Conservation (phyloP, 2,329 filamentous ascomycete genomes). For the Colletotrichum incanum region DNA sequence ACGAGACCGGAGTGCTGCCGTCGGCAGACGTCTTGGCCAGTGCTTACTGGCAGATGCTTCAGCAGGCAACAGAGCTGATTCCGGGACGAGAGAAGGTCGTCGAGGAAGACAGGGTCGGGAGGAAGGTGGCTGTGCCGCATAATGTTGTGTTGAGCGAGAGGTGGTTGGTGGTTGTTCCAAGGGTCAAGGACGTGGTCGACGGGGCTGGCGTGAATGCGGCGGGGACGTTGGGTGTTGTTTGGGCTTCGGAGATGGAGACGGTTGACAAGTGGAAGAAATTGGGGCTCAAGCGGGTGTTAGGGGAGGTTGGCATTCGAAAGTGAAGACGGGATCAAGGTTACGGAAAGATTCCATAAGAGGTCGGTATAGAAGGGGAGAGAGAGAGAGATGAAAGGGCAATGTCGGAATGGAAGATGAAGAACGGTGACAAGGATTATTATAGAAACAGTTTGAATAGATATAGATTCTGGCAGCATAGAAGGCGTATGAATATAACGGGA, state of each 20-base stretch:
- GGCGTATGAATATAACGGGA: background rate
- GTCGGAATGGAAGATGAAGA: background rate
- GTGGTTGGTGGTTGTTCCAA: slow-evolving; percentile 64
- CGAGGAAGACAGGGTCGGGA: slow-evolving; percentile 11
- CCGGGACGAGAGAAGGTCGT: slow-evolving; percentile 23
- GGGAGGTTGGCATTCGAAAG: slow-evolving; percentile 53
- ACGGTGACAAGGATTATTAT: background rate
- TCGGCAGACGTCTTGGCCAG: slow-evolving; percentile 37
- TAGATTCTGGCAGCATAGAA: background rate
- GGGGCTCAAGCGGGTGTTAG: slow-evolving; percentile 55
- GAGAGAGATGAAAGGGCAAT: background rate
- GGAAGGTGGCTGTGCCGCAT: slow-evolving; percentile 54
- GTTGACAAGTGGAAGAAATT: slow-evolving; percentile 54
- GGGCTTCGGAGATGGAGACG: slow-evolving; percentile 47
- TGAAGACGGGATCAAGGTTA: background rate
- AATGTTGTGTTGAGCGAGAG: slow-evolving; percentile 61
- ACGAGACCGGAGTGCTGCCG: background rate
- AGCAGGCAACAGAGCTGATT: slow-evolving; percentile 41
- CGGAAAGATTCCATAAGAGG: too few species aligned
- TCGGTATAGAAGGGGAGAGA: background rate
- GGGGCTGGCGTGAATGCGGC: slow-evolving; percentile 60
- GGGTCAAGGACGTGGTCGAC: slow-evolving; percentile 53
- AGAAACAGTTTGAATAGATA: background rate
- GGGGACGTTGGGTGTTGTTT: slow-evolving; percentile 64
- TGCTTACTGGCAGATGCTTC: slow-evolving; percentile 50